phyloP scores from a whole-genome alignment of 352 stramenopile species.

The Phytophthora sojae region DNA sequence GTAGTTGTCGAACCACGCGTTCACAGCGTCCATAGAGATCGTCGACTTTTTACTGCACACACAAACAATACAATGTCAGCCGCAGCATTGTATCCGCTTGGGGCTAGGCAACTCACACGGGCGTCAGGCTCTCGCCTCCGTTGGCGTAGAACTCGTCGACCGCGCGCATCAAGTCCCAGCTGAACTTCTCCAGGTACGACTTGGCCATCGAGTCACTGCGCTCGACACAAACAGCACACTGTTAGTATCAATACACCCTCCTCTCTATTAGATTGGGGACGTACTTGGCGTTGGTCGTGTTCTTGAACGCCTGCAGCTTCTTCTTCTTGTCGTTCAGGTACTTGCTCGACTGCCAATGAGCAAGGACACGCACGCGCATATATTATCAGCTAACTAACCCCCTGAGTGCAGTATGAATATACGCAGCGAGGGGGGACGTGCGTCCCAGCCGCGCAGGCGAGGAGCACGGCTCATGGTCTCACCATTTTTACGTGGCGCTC shows the following conservation, averaged over 20 bases:
- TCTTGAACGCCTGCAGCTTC: constrained; percentile 63
- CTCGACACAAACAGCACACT: background rate
- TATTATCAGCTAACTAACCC: background rate
- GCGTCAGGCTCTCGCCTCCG: constrained; percentile 47
- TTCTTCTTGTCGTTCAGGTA: constrained; percentile 31
- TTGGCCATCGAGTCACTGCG: constrained; percentile 70
- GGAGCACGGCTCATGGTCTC: constrained; percentile 9
- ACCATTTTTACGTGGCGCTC: constrained; percentile 37
- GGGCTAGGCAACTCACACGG: constrained; percentile 25
- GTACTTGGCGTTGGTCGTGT: constrained; percentile 78
- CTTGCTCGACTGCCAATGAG: constrained; percentile 40
- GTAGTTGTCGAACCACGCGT: constrained; percentile 77
- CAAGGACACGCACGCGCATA: background rate
- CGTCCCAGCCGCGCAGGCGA: background rate
- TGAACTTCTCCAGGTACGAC: constrained; percentile 82
- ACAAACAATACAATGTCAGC: background rate
- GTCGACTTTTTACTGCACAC: constrained; percentile 36
- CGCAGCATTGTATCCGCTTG: background rate
- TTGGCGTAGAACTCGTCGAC: constrained; percentile 85
- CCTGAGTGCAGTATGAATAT: background rate
- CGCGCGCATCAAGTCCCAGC: constrained; percentile 80
- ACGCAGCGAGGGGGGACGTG: background rate
- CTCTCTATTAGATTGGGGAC: constrained; percentile 8
- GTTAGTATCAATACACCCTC: background rate
- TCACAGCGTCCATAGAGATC: constrained; percentile 52